Evolutionary conservation across 1,284 basidiomycete genomes (phyloP).

Genomic region (Cryptococcus amylolentus): DNA sequence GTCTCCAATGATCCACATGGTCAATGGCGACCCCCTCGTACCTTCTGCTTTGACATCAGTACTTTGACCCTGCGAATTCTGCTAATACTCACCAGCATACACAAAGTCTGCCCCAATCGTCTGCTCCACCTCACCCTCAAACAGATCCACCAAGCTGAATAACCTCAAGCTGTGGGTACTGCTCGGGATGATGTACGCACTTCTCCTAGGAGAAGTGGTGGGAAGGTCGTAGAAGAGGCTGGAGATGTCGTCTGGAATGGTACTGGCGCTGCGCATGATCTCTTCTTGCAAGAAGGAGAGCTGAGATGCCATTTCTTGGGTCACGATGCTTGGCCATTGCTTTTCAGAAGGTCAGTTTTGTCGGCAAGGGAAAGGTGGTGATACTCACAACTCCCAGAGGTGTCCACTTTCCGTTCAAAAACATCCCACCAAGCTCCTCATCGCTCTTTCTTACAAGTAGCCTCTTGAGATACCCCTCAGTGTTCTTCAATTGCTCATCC

Average conservation of each 20-base stretch:
- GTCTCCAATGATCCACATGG: slow-evolving; percentile 72
- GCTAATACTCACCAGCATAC: slow-evolving; percentile 57
- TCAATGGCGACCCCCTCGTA: slow-evolving; percentile 41
- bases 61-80: slow-evolving; percentile 27
- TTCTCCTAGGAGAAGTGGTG: slow-evolving; percentile 64
- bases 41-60: not conserved
- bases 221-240: slow-evolving; percentile 89
- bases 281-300: slow-evolving; percentile 68
- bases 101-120: slow-evolving; percentile 55
- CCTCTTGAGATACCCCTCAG: slow-evolving; percentile 31
- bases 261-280: slow-evolving; percentile 60
- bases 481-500: slow-evolving; percentile 19
- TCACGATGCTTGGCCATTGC: slow-evolving; percentile 58
- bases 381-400: slow-evolving; percentile 64
- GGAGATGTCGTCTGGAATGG: slow-evolving; percentile 61
- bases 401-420: slow-evolving; percentile 84
- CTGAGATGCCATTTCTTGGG: slow-evolving; percentile 61
- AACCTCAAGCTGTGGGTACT: slow-evolving; percentile 24
- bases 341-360: slow-evolving; percentile 38
- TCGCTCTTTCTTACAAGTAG: slow-evolving; percentile 28
- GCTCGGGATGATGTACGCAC: slow-evolving; percentile 50
- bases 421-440: slow-evolving; percentile 50
- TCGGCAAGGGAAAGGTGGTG: not conserved
- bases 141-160: slow-evolving; percentile 33
- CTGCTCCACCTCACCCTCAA: slow-evolving; percentile 19